Evolutionary conservation across 495 filamentous ascomycete genomes (phyloP).

Genomic region (Daldinia concentrica): DNA sequence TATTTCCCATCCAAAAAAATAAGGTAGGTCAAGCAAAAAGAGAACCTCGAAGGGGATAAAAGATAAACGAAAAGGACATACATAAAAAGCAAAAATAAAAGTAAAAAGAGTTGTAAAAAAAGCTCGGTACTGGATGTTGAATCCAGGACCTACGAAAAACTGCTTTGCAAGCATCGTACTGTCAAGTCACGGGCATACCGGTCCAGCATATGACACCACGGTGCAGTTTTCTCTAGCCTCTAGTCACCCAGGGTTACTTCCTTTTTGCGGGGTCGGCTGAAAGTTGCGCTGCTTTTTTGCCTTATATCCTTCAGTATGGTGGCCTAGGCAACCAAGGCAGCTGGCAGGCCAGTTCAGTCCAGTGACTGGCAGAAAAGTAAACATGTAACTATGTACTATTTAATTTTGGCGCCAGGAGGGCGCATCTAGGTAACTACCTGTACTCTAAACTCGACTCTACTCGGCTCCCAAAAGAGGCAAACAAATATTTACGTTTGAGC

Average conservation of each 20-base stretch:
- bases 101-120: background rate
- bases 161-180: background rate
- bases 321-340: background rate
- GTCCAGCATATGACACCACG: constrained; percentile 3
- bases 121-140: background rate
- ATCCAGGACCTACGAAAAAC: background rate
- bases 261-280: constrained; percentile 2
- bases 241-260: constrained; percentile 1
- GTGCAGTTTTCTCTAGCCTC: constrained; percentile 4
- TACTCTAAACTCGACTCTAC: background rate
- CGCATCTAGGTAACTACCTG: too few relatives aligned
- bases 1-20: too few relatives aligned
- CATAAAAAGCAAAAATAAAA: background rate
- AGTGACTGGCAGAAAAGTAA: background rate
- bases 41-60: background rate
- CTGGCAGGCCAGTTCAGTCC: background rate
- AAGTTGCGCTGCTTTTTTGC: background rate
- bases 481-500: too few relatives aligned
- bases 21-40: background rate
- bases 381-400: background rate
- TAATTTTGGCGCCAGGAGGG: background rate
- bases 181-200: constrained; percentile 1
- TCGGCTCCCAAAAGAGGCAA: background rate
- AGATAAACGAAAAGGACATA: background rate
- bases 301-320: background rate